Evolutionary conservation across 805 yeast species (phyloP).

Genomic region (Helenozyma baotianmanensis): DNA sequence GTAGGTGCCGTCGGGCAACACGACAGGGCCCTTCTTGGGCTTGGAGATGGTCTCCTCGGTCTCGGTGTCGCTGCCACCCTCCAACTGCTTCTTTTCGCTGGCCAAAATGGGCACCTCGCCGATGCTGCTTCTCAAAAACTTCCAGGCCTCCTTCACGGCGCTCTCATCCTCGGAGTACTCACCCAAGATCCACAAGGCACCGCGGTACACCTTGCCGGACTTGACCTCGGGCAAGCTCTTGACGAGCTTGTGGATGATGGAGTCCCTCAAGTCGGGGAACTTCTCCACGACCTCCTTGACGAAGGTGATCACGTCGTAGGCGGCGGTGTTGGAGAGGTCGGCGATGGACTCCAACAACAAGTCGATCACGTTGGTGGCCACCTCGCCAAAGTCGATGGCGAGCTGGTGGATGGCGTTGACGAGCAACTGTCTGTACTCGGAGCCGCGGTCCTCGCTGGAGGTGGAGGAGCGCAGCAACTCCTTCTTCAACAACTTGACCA

Average conservation of each 20-base stretch:
- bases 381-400: constrained; percentile 84
- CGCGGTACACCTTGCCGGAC: constrained; percentile 88
- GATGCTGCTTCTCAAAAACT: constrained; percentile 69
- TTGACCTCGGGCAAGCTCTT: constrained; percentile 59
- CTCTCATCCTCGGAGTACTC: constrained; percentile 74
- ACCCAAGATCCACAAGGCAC: constrained; percentile 94
- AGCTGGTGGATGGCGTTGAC: constrained; percentile 85
- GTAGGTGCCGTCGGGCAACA: constrained; percentile 98
- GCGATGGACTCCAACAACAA: constrained; percentile 79
- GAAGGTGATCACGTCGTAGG: constrained; percentile 85
- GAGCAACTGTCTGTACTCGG: constrained; percentile 83
- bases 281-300: constrained; percentile 92
- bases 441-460: constrained; percentile 70
- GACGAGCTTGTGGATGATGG: constrained; percentile 61
- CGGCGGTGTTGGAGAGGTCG: constrained; percentile 79
- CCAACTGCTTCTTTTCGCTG: constrained; percentile 49
- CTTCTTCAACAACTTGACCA: constrained; percentile 84
- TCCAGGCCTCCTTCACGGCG: constrained; percentile 83
- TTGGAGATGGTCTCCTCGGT: constrained; percentile 23
- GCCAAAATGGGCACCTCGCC: constrained; percentile 91
- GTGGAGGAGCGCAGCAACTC: constrained; percentile 75
- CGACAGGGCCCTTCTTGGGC: constrained; percentile 58
- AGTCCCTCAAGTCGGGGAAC: constrained; percentile 71
- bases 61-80: constrained; percentile 28
- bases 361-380: constrained; percentile 87